Conservation (phyloP, 2,329 filamentous ascomycete genomes). For the Neophaeococcomyces mojaviensis region DNA sequence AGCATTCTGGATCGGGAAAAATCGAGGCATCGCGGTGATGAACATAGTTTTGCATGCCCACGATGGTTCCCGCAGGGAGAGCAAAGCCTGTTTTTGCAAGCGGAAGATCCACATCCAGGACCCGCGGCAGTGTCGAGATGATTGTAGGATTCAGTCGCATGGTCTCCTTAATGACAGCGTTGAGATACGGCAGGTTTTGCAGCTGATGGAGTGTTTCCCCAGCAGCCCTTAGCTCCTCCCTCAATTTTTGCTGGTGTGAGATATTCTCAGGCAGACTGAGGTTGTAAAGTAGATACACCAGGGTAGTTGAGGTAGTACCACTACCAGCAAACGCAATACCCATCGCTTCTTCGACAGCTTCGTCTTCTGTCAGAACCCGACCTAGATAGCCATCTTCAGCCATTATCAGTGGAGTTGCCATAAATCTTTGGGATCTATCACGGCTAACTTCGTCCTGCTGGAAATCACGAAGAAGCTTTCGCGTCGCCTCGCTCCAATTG, state of each 20-base stretch:
- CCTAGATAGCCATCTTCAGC: constrained; percentile 8
- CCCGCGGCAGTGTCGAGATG: constrained; percentile 17
- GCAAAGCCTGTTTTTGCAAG: constrained; percentile 11
- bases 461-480: too few relatives aligned
- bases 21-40: constrained; percentile 13
- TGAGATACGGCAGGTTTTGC: constrained; percentile 15
- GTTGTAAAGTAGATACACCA: constrained; percentile 8
- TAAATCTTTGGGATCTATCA: neutral
- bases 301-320: constrained; percentile 11
- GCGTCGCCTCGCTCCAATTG: too few relatives aligned
- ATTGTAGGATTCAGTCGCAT: constrained; percentile 23
- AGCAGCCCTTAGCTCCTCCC: constrained; percentile 6
- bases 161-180: constrained; percentile 20
- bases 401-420: constrained; percentile 7
- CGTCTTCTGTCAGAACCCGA: constrained; percentile 7
- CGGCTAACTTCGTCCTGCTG: too few relatives aligned
- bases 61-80: constrained; percentile 16
- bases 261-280: constrained; percentile 1
- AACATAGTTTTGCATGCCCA: constrained; percentile 18
- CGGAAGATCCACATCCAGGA: constrained; percentile 11
- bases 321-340: constrained; percentile 4
- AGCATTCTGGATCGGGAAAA: constrained; percentile 15
- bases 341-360: constrained; percentile 9
- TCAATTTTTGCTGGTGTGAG: neutral
- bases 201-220: neutral